Base-by-base conservation (phyloP, 1,139 yeast species). In the Yamadazyma dendronema region DNA sequence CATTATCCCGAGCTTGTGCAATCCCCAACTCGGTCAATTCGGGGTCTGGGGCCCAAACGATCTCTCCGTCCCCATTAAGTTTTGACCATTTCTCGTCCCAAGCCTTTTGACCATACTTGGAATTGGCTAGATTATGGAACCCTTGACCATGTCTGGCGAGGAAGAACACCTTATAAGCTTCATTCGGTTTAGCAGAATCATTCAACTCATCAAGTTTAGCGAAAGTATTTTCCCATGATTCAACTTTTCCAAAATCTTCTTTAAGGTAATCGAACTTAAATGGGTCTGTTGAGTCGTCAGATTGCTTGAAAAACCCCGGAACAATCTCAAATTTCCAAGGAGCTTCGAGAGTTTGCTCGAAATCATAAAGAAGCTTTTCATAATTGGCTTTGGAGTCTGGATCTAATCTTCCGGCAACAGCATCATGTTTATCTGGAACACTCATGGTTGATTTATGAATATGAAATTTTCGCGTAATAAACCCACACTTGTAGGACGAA, bases 71-170 rank as follows among this genome's bases (percentile, higher is more conserved):
- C 1, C 74, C 74, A 35, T 57, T 60, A 33, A 65, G 45, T 37
- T 61, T 65, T 33, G 69, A 63, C 73, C 74, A 71, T 43, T 69
- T 48, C 17, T 58, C 60, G 41, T 70, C 66, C 77, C 77, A 71
- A 3, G 51, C 67, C 27, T 62, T 54, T 35, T 70, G 62, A 3
- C 76, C 76, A 40, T 70, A 70, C 40, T 59, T 56, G 13, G 58
- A 37, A 44, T 69, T 72, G 30, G 73, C 75, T 42, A 68, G 47
- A 47, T 71, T 71, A 48, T 71, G 77, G 49, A 44, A 68, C 3
- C 76, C 76, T 46, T 70, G 73, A 3, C 75, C 75, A 39, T 71
- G 77, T 42, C 77, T 62, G 13, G 74, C 72, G 30, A 70, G 55
- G 42, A 66, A 62, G 33, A 70, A 52, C 17, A 71, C 42, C 49